Percentiles rank a stretch among this genome's conserved stretches.
These are phyloP conservation scores for Podospora anserina DNA, from an alignment of 495 filamentous ascomycete genomes.

Conservation along the genomic window DNA sequence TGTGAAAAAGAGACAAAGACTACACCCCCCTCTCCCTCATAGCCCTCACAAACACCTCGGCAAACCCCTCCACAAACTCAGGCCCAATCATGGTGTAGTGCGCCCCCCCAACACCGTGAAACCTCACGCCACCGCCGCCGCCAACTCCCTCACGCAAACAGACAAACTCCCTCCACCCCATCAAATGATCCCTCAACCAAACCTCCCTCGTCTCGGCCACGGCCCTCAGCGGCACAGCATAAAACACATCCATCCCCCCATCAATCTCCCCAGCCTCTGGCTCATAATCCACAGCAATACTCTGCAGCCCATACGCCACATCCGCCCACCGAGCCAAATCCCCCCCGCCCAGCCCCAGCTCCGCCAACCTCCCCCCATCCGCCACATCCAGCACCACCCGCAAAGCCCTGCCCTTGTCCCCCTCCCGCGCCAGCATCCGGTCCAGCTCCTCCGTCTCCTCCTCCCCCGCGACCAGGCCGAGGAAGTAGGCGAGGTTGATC, in stretches of 20 bases:
- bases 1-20: too few relatives aligned
- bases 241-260: slow-evolving; percentile 49
- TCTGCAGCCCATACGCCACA: slow-evolving; percentile 44
- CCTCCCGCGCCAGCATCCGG: not conserved
- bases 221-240: slow-evolving; percentile 40
- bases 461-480: slow-evolving; percentile 44
- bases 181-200: slow-evolving; percentile 43
- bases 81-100: slow-evolving; percentile 44
- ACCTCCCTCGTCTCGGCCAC: slow-evolving; percentile 37
- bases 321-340: slow-evolving; percentile 39
- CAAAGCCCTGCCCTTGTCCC: slow-evolving; percentile 28
- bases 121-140: slow-evolving; percentile 12
- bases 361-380: slow-evolving; percentile 31
- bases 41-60: too few relatives aligned
- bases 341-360: slow-evolving; percentile 38
- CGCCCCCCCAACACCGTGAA: slow-evolving; percentile 36
- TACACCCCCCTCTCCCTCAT: too few relatives aligned
- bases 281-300: slow-evolving; percentile 51
- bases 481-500: slow-evolving; percentile 49
- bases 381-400: slow-evolving; percentile 4
- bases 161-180: slow-evolving; percentile 45
- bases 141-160: slow-evolving; percentile 9
- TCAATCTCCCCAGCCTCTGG: slow-evolving; percentile 39
- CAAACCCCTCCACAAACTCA: too few relatives aligned
- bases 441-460: slow-evolving; percentile 17